phyloP scores from a whole-genome alignment of 495 filamentous ascomycete genomes.

The Hyaloscypha finlandica region DNA sequence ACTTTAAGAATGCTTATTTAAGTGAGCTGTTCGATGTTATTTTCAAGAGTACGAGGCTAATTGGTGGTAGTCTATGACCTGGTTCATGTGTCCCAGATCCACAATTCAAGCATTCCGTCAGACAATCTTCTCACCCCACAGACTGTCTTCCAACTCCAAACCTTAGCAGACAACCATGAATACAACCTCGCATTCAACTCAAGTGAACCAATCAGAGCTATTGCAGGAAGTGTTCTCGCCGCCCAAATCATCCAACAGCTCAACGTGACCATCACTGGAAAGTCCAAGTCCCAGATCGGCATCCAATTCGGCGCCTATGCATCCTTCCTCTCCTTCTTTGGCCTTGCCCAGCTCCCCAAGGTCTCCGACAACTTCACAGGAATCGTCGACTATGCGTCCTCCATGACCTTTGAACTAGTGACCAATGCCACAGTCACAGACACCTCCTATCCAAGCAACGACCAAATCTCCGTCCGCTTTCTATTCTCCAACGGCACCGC shows the following conservation, averaged over 20 bases:
- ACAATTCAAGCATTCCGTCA: constrained; percentile 57
- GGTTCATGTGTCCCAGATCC: constrained; percentile 70
- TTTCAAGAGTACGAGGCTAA: constrained; percentile 6
- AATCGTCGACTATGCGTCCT: constrained; percentile 66
- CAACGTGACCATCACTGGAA: constrained; percentile 56
- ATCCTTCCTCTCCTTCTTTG: constrained; percentile 75
- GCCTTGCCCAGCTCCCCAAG: constrained; percentile 59
- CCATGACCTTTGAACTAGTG: constrained; percentile 75
- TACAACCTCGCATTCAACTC: constrained; percentile 62
- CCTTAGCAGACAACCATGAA: constrained; percentile 67
- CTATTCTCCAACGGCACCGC: constrained; percentile 75
- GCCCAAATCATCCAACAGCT: constrained; percentile 58
- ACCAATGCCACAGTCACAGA: constrained; percentile 49
- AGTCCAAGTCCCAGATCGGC: constrained; percentile 54
- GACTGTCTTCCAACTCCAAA: constrained; percentile 59
- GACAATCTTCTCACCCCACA: constrained; percentile 42
- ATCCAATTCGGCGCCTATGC: constrained; percentile 72
- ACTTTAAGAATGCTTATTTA: constrained; percentile 30
- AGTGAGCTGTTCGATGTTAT: constrained; percentile 13
- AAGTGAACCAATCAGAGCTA: constrained; percentile 46
- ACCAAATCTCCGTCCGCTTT: constrained; percentile 73
- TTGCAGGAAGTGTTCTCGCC: constrained; percentile 53
- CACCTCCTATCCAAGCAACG: constrained; percentile 48
- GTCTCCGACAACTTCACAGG: constrained; percentile 65
- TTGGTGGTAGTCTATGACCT: constrained; percentile 67